Percentiles rank a stretch among this genome's conserved stretches.
Conservation (phyloP, 1,284 basidiomycete genomes). For the Anthracocystis walkeri region DNA sequence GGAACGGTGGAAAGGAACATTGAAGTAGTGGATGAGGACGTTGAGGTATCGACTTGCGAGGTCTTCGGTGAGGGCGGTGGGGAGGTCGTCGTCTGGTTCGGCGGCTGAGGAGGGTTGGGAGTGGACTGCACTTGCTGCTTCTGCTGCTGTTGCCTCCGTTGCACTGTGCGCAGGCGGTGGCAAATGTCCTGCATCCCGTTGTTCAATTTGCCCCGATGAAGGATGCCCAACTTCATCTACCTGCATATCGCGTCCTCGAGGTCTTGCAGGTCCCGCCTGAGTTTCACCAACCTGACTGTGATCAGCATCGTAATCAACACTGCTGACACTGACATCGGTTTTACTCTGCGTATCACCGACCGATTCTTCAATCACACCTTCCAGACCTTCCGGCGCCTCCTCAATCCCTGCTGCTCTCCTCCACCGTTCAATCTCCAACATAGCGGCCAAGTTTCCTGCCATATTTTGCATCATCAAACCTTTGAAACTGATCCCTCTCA, state of each 20-base stretch:
- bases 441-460: slow-evolving; percentile 44
- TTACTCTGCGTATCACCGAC: slow-evolving; percentile 9
- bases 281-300: slow-evolving; percentile 42
- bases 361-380: slow-evolving; percentile 13
- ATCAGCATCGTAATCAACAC: slow-evolving; percentile 44
- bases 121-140: neutral
- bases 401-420: slow-evolving; percentile 32
- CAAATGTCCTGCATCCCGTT: neutral
- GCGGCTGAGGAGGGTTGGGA: slow-evolving; percentile 9
- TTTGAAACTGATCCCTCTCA: slow-evolving; percentile 43
- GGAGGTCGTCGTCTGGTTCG: slow-evolving; percentile 10
- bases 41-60: slow-evolving; percentile 46
- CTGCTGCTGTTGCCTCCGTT: neutral
- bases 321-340: slow-evolving; percentile 17
- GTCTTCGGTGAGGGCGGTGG: slow-evolving; percentile 29
- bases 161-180: neutral
- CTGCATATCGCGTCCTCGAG: neutral
- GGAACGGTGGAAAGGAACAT: slow-evolving; percentile 25
- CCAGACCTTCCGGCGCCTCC: slow-evolving; percentile 15
- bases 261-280: slow-evolving; percentile 4
- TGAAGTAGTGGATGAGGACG: slow-evolving; percentile 50
- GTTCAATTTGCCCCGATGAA: neutral
- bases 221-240: slow-evolving; percentile 16
- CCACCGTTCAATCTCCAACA: slow-evolving; percentile 51
- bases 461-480: slow-evolving; percentile 51